Evolutionary conservation across 768 basidiomycete genomes (phyloP).

Genomic region (Collybia sp.): DNA sequence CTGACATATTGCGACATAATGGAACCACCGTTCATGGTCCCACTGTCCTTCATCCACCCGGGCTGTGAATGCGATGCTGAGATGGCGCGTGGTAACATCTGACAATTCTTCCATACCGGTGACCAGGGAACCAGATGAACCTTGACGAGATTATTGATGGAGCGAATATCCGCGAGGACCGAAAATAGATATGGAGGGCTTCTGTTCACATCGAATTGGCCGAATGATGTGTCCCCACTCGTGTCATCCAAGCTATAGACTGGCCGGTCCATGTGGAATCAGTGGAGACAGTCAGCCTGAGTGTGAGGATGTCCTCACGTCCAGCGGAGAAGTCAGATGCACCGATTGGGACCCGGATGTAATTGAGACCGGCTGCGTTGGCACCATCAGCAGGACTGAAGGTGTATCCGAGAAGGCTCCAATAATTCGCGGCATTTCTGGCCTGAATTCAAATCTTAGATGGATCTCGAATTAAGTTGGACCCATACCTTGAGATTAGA

Average conservation of each 20-base stretch:
- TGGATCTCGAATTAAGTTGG: no score
- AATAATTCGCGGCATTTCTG: conserved; percentile 52
- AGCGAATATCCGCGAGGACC: conserved; percentile 58
- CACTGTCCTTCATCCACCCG: conserved; percentile 73
- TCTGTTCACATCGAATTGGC: conserved; percentile 48
- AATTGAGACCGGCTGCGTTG: conserved; percentile 62
- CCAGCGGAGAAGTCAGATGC: conserved; percentile 68
- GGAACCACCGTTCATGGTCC: conserved; percentile 64
- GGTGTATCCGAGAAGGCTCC: conserved; percentile 50
- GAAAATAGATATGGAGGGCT: conserved; percentile 62
- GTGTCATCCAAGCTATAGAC: conserved; percentile 67
- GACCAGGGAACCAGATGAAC: conserved; percentile 72
- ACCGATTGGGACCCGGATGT: conserved; percentile 66
- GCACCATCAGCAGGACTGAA: conserved; percentile 60
- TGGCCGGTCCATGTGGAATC: conserved; percentile 7
- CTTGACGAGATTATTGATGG: conserved; percentile 46
- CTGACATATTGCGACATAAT: conserved; percentile 43
- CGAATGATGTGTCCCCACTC: conserved; percentile 56
- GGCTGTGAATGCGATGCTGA: conserved; percentile 39
- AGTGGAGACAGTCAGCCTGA: not conserved
- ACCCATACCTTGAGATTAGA: conserved; percentile 57
- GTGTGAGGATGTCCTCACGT: conserved; percentile 25
- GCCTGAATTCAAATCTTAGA: conserved; percentile 22
- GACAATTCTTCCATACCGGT: conserved; percentile 39
- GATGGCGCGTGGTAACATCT: no score